Evolutionary conservation across 129 eudicot species (phyloP), one percentile per base, ranked within the genome.

Genomic region (Gnaphalium uliginosum): DNA sequence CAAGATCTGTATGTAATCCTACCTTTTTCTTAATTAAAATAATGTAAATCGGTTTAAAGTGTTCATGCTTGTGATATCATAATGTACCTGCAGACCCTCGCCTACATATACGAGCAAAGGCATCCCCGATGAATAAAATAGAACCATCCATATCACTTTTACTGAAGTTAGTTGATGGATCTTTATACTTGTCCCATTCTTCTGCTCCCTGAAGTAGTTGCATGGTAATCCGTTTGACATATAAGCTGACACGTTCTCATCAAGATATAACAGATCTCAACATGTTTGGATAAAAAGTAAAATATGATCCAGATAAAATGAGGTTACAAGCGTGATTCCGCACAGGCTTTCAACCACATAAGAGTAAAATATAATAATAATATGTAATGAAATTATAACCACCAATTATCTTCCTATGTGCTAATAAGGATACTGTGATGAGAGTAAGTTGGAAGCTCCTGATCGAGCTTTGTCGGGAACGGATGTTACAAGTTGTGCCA

Each of bases 51-150:
- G 51, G 24, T 50, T 5, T 18, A 11, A 43, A 30, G 14, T 27
- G 25, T 69, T 59, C 30, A 10, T 69, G 41, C 26, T 67, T 66
- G 73, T 62, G 39, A 67, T 73, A 54, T 66, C 32, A 60, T 26
- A 77, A 14, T 72, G 25, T 87, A 91, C 98, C 98, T 77, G 96
- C 75, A 75, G 98, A 91, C 35, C 98, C 98, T 54, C 97, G 89
- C 51, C 98, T 87, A 81, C 90, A 82, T 58, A 89, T 89, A 64
- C 97, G 96, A 66, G 97, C 77, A 83, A 94, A 84, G 46, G 78
- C 78, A 80, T 94, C 97, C 78, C 91, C 97, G 22, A 76, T 80
- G 79, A 87, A 90, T 72, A 82, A 76, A 13, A 89, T 74, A 64
- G 83, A 56, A 30, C 88, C 86, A 84, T 81, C 74, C 24, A 79